These are phyloP conservation scores for Blastocystis sp. DNA, from an alignment of 352 stramenopile species.

Conservation along the genomic window DNA sequence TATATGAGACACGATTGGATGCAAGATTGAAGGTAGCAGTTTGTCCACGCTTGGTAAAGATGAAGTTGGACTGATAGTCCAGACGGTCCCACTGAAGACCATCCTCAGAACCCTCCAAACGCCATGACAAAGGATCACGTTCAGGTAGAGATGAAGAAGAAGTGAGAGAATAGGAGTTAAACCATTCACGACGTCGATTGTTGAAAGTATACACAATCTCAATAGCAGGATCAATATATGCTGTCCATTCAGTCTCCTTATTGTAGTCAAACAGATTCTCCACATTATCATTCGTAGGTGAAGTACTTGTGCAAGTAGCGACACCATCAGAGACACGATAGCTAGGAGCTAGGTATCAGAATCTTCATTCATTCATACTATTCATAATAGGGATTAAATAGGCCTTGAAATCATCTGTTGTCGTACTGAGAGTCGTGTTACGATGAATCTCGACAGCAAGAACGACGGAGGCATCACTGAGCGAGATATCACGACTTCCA, in stretches of 20 bases:
- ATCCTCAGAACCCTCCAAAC: conserved; percentile 54
- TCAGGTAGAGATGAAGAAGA: conserved; percentile 26
- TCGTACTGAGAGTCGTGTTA: background rate
- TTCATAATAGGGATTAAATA: conserved; percentile 37
- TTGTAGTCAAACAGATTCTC: conserved; percentile 62
- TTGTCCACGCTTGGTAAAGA: conserved; percentile 23
- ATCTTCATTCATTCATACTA: background rate
- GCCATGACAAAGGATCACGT: conserved; percentile 39
- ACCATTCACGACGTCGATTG: conserved; percentile 44
- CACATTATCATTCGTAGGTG: conserved; percentile 11
- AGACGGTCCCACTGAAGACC: conserved; percentile 45
- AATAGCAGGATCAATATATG: background rate
- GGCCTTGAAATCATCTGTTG: conserved; percentile 57
- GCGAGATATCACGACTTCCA: background rate
- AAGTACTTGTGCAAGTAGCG: background rate
- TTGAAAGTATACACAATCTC: conserved; percentile 56
- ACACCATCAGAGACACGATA: conserved; percentile 27
- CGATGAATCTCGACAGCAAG: conserved; percentile 58
- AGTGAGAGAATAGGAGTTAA: conserved; percentile 54
- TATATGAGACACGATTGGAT: conserved; percentile 50
- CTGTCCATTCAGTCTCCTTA: conserved; percentile 19
- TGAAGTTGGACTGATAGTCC: conserved; percentile 49
- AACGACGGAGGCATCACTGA: conserved; percentile 20
- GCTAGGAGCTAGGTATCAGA: background rate
- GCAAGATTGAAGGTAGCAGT: conserved; percentile 12